These are phyloP conservation scores for Zygosaccharomyces pseudobailii DNA, from an alignment of 1,139 yeast genomes.

Conservation along the genomic window DNA sequence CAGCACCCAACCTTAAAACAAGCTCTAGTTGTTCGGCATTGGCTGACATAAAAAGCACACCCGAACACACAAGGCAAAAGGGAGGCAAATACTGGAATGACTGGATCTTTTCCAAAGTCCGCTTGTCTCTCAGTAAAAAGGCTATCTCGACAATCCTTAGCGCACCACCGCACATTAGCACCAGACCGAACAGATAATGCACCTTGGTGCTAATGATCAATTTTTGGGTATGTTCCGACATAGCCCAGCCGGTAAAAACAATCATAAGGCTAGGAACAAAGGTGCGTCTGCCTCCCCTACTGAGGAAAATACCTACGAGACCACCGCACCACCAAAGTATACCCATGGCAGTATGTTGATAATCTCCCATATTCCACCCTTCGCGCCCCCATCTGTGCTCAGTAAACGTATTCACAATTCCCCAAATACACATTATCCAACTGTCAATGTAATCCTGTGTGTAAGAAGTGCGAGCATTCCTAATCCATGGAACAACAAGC, in stretches of 20 bases:
- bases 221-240: slow-evolving; percentile 83
- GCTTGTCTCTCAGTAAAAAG: slow-evolving; percentile 57
- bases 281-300: slow-evolving; percentile 60
- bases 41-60: slow-evolving; percentile 84
- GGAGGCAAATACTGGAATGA: slow-evolving; percentile 85
- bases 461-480: slow-evolving; percentile 44
- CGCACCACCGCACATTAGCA: slow-evolving; percentile 73
- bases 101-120: slow-evolving; percentile 47
- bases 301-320: slow-evolving; percentile 68
- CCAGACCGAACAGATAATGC: slow-evolving; percentile 79
- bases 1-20: slow-evolving; percentile 71
- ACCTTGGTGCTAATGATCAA: slow-evolving; percentile 75
- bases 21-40: slow-evolving; percentile 78
- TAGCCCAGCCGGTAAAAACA: slow-evolving; percentile 87
- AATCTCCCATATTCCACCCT: slow-evolving; percentile 85
- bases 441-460: slow-evolving; percentile 89
- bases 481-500: slow-evolving; percentile 63
- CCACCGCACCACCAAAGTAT: slow-evolving; percentile 97
- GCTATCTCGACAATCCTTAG: slow-evolving; percentile 72
- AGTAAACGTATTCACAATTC: slow-evolving; percentile 87
- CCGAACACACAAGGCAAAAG: slow-evolving; percentile 70
- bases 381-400: slow-evolving; percentile 93
- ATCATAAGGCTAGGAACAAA: slow-evolving; percentile 77
- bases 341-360: slow-evolving; percentile 94
- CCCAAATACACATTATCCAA: slow-evolving; percentile 78